Conservation (phyloP, 306 rosid genomes). For the Casuarina equisetifolia region DNA sequence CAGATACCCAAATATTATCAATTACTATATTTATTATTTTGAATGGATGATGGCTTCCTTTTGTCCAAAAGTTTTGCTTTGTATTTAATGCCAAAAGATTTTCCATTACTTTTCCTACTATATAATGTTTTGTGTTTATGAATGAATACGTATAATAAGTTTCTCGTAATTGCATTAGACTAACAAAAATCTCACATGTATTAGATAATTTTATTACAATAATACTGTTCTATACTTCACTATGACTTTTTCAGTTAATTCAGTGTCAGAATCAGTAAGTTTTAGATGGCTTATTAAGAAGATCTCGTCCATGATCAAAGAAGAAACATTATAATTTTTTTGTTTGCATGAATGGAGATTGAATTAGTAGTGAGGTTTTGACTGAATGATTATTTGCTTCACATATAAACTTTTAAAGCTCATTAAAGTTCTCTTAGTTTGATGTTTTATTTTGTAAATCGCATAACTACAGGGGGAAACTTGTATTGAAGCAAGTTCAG, state of each 20-base stretch:
- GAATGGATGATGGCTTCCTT: neutral
- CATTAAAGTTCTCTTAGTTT: slow-evolving; percentile 21
- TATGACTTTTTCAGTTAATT: neutral
- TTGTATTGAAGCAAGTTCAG: slow-evolving; percentile 39
- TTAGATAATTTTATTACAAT: neutral
- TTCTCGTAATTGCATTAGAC: neutral
- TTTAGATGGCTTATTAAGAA: neutral
- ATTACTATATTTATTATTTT: neutral
- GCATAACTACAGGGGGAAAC: slow-evolving; percentile 54
- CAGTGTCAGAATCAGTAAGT: neutral
- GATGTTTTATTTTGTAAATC: slow-evolving; percentile 11
- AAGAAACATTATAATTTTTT: neutral
- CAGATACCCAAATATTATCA: neutral
- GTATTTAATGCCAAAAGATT: neutral
- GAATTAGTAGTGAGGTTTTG: neutral
- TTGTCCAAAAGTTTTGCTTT: neutral
- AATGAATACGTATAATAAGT: neutral
- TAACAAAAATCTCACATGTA: neutral
- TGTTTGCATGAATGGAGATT: neutral
- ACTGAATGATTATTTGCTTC: neutral
- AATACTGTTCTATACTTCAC: neutral
- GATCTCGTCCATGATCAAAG: neutral
- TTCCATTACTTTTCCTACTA: neutral
- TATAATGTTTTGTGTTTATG: neutral
- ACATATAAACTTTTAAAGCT: neutral